Percentiles rank a stretch among this genome's conserved stretches.
Evolutionary conservation across 2,329 filamentous ascomycete genomes (phyloP).

Genomic region (Paramyrothecium roridum): DNA sequence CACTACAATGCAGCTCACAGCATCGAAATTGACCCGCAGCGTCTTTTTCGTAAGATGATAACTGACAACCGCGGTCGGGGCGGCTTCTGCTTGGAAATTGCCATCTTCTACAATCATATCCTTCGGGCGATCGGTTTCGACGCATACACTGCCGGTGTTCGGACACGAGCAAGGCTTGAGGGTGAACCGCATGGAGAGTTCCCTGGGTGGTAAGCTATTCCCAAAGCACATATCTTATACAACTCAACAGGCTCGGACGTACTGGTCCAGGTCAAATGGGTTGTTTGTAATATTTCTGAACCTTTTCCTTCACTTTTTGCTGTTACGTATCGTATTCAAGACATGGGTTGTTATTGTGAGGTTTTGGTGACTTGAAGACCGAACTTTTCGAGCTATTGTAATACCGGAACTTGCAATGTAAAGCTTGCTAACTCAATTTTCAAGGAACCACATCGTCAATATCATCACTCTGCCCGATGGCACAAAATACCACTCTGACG

Average conservation of each 20-base stretch:
- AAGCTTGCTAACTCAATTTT: too few relatives aligned
- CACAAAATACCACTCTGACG: conserved; percentile 53
- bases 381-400: background rate
- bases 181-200: conserved; percentile 33
- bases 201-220: conserved; percentile 37
- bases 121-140: conserved; percentile 48
- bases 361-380: background rate
- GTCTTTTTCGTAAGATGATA: conserved; percentile 48
- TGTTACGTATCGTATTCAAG: too few relatives aligned
- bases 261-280: too few relatives aligned
- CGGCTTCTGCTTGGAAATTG: conserved; percentile 61
- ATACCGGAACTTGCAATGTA: too few relatives aligned
- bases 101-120: conserved; percentile 51
- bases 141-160: conserved; percentile 54
- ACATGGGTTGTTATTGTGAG: too few relatives aligned
- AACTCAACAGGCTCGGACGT: too few relatives aligned
- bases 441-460: conserved; percentile 54
- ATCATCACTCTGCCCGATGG: conserved; percentile 52
- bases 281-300: too few relatives aligned
- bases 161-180: conserved; percentile 37
- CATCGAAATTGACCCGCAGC: conserved; percentile 41
- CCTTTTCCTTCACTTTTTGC: too few relatives aligned
- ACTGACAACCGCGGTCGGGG: conserved; percentile 38
- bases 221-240: too few relatives aligned
- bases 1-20: conserved; percentile 43